Evolutionary conservation across 495 filamentous ascomycete species (phyloP).

Genomic region (Podospora pseudocomata): DNA sequence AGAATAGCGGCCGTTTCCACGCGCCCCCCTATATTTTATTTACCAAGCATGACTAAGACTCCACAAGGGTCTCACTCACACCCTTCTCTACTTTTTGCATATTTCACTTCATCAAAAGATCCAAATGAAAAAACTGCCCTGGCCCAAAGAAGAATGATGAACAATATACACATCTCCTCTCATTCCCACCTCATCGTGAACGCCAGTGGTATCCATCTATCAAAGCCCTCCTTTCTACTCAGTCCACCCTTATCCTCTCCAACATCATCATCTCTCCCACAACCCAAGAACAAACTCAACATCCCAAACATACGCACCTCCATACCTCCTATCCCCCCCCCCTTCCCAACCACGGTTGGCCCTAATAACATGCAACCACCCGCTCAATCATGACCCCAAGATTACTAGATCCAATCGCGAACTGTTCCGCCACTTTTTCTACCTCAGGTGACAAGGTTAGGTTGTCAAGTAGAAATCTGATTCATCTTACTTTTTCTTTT

Average conservation of each 20-base stretch:
- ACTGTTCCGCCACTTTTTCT: slow-evolving; percentile 11
- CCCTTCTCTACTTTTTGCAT: not conserved
- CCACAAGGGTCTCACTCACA: not conserved
- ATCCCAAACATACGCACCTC: too few species aligned
- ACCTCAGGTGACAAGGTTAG: not conserved
- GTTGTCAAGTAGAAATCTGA: not conserved
- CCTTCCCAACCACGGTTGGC: not conserved
- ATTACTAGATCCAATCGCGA: slow-evolving; percentile 12
- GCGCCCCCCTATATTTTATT: slow-evolving; percentile 4
- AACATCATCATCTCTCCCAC: not conserved
- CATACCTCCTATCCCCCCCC: too few species aligned
- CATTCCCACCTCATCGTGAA: not conserved
- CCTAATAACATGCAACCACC: not conserved
- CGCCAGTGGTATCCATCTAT: not conserved
- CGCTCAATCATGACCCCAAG: not conserved
- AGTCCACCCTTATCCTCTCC: not conserved
- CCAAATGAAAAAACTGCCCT: not conserved
- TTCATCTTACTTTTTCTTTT: slow-evolving; percentile 2
- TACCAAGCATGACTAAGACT: not conserved
- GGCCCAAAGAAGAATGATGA: not conserved
- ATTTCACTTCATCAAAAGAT: not conserved
- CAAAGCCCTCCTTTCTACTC: not conserved
- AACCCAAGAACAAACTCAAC: not conserved
- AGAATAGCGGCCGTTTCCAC: slow-evolving; percentile 12
- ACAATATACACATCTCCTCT: not conserved